phyloP scores from a whole-genome alignment of 2,329 filamentous ascomycete species.

The Mollisiaceae sp. region DNA sequence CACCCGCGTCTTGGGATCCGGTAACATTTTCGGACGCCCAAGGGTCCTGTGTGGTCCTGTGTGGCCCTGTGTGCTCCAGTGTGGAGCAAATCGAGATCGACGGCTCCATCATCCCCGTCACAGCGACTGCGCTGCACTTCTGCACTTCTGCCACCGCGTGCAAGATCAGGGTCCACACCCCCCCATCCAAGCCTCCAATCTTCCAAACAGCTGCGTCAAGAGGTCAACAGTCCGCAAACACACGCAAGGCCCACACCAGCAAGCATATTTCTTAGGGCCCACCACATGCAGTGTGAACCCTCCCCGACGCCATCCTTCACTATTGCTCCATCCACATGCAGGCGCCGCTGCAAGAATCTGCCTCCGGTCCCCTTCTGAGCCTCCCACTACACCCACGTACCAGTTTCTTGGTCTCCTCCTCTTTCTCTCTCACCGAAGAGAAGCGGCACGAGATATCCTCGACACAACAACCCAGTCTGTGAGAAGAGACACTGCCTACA shows the following conservation, averaged over 20 bases:
- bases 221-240: neutral
- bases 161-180: slow-evolving; percentile 15
- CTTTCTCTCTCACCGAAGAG: slow-evolving; percentile 10
- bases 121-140: neutral
- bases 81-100: slow-evolving; percentile 1
- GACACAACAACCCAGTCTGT: neutral
- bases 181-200: neutral
- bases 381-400: slow-evolving; percentile 1
- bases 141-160: slow-evolving; percentile 1
- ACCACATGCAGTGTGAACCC: slow-evolving; percentile 1
- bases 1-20: neutral
- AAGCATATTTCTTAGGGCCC: neutral
- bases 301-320: neutral
- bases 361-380: slow-evolving; percentile 1
- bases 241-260: neutral
- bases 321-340: neutral
- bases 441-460: neutral
- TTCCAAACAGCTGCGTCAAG: neutral
- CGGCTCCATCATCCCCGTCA: neutral
- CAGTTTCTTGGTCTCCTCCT: neutral
- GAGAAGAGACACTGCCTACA: neutral
- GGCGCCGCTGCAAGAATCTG: neutral
- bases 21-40: slow-evolving; percentile 10
- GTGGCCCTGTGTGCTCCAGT: neutral
- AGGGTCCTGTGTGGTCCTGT: neutral